A percentile compares a stretch with the other conserved stretches of the same genome.
Conservation (phyloP, 192 early-diverging fungal species). For the Spizellomyces sp. region DNA sequence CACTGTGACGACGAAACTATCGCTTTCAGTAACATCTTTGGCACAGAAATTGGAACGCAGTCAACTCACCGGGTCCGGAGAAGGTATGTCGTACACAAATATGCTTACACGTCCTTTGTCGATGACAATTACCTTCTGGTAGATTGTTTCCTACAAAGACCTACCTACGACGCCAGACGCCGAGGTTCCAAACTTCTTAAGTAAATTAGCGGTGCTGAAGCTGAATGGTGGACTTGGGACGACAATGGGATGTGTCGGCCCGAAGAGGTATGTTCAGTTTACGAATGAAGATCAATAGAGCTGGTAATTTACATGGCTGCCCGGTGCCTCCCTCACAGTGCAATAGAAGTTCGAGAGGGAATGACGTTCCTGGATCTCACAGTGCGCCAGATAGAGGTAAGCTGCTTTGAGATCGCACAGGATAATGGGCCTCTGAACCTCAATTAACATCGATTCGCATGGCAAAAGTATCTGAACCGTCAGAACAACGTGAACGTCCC, state of each 20-base stretch:
- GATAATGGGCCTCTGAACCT: not conserved
- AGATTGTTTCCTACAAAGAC: constrained; percentile 77
- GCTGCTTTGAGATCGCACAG: constrained; percentile 1
- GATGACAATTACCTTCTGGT: not conserved
- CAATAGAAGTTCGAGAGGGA: constrained; percentile 96
- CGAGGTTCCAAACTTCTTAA: constrained; percentile 54
- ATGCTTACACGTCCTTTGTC: not conserved
- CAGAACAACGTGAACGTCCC: constrained; percentile 89
- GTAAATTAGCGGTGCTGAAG: constrained; percentile 97
- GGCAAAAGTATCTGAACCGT: constrained; percentile 80
- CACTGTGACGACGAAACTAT: not conserved
- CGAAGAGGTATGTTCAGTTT: constrained; percentile 70
- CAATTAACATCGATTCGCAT: not conserved
- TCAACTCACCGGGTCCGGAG: constrained; percentile 88
- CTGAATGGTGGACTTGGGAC: constrained; percentile 98
- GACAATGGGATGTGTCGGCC: constrained; percentile 99
- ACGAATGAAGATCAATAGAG: not conserved
- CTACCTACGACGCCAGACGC: constrained; percentile 50
- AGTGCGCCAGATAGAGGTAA: constrained; percentile 95
- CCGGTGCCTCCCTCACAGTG: constrained; percentile 40
- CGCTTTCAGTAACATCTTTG: not conserved
- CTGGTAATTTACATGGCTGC: not conserved
- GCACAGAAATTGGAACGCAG: constrained; percentile 89
- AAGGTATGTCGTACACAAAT: constrained; percentile 43
- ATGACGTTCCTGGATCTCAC: constrained; percentile 99